Percentiles rank a stretch among this genome's conserved stretches.
Conservation (phyloP, 768 basidiomycete genomes). For the Lactarius hatsudake region DNA sequence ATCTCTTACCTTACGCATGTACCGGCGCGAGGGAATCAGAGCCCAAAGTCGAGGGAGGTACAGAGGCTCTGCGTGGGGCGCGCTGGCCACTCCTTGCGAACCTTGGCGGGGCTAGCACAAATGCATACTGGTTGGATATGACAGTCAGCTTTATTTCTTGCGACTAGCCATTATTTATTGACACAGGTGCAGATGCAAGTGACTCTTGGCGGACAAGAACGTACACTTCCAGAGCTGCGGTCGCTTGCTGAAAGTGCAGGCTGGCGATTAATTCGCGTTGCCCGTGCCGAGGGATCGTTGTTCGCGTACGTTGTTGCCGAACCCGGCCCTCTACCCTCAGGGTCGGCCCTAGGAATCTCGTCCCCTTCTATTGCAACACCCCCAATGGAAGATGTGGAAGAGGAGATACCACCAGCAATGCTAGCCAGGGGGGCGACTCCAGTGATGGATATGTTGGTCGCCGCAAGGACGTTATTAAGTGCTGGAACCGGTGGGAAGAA, state of each 20-base stretch:
- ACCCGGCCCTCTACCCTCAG: slow-evolving; percentile 50
- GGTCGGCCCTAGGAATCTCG: not conserved
- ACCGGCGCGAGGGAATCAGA: slow-evolving; percentile 31
- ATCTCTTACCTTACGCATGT: slow-evolving; percentile 67
- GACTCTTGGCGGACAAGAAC: slow-evolving; percentile 64
- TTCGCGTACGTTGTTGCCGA: slow-evolving; percentile 73
- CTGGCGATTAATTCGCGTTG: slow-evolving; percentile 58
- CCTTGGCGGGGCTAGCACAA: slow-evolving; percentile 66
- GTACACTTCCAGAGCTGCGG: slow-evolving; percentile 60
- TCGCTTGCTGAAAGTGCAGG: slow-evolving; percentile 53
- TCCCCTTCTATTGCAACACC: slow-evolving; percentile 8
- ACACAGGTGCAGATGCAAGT: slow-evolving; percentile 53
- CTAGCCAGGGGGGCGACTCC: slow-evolving; percentile 23
- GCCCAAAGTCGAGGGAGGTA: slow-evolving; percentile 43
- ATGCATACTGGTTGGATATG: slow-evolving; percentile 70
- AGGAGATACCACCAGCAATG: slow-evolving; percentile 23
- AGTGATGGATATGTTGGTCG: slow-evolving; percentile 25
- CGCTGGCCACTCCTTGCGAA: slow-evolving; percentile 68
- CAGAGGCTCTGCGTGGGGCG: slow-evolving; percentile 50
- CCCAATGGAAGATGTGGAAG: slow-evolving; percentile 7
- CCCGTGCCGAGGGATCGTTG: slow-evolving; percentile 56
- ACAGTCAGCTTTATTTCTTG: slow-evolving; percentile 42
- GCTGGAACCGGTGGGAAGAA: slow-evolving; percentile 19
- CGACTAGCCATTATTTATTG: not conserved
- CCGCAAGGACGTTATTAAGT: slow-evolving; percentile 22